Evolutionary conservation across 2,329 filamentous ascomycete genomes (phyloP).

Genomic region (Aspergillus transmontanensis): DNA sequence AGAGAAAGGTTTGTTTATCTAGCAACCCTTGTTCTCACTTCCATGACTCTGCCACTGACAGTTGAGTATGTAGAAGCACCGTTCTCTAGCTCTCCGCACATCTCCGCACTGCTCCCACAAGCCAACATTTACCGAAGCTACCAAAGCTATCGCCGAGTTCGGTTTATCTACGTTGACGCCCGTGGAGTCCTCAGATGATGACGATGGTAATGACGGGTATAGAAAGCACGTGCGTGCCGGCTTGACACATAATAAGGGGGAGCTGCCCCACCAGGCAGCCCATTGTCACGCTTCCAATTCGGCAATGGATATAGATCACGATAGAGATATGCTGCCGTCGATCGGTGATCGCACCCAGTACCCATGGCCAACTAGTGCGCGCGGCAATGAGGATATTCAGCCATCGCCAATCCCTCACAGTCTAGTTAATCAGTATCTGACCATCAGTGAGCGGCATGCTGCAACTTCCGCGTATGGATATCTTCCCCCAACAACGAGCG

Average conservation of each 20-base stretch:
- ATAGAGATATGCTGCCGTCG: slow-evolving; percentile 21
- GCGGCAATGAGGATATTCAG: slow-evolving; percentile 21
- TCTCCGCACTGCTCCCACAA: slow-evolving; percentile 26
- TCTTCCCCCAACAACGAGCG: slow-evolving; percentile 22
- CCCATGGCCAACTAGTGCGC: slow-evolving; percentile 25
- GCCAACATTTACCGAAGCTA: slow-evolving; percentile 19
- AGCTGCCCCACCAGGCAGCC: slow-evolving; percentile 5
- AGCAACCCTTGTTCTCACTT: slow-evolving; percentile 1
- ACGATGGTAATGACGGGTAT: slow-evolving; percentile 34
- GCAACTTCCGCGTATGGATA: slow-evolving; percentile 34
- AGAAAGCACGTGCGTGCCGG: slow-evolving; percentile 2
- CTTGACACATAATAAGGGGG: slow-evolving; percentile 2
- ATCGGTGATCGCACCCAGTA: slow-evolving; percentile 10
- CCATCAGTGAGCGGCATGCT: slow-evolving; percentile 31
- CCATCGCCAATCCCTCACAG: slow-evolving; percentile 33
- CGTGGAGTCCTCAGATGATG: slow-evolving; percentile 40
- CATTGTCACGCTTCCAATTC: slow-evolving; percentile 14
- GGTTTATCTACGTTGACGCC: slow-evolving; percentile 36
- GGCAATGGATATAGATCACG: slow-evolving; percentile 35
- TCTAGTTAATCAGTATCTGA: slow-evolving; percentile 34
- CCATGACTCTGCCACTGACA: slow-evolving; percentile 12
- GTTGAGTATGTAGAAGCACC: slow-evolving; percentile 30
- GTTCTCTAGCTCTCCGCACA: slow-evolving; percentile 34
- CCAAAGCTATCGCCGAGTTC: slow-evolving; percentile 18
- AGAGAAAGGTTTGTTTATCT: slow-evolving; percentile 28